Evolutionary conservation across 306 rosid species (phyloP).

Genomic region (Ormosia semicastrata): DNA sequence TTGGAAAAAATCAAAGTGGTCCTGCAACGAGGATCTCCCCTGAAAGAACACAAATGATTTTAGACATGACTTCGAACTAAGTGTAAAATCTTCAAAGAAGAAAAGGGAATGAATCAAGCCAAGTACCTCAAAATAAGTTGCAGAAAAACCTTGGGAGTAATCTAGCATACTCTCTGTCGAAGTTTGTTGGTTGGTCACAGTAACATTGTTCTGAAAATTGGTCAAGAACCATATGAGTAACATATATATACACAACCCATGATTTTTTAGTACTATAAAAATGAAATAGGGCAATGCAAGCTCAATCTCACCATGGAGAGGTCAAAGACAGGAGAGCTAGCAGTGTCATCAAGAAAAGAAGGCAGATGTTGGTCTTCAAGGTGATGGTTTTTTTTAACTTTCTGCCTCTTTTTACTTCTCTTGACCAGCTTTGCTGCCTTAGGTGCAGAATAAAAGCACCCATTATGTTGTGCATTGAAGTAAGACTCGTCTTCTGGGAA

Average conservation of each 20-base stretch:
- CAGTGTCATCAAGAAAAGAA: slow-evolving; percentile 84
- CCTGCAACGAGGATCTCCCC: slow-evolving; percentile 67
- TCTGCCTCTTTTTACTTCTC: slow-evolving; percentile 57
- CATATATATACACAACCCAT: not conserved
- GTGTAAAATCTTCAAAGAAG: not conserved
- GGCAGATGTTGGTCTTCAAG: slow-evolving; percentile 37
- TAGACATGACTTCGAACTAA: not conserved
- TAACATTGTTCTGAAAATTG: slow-evolving; percentile 51
- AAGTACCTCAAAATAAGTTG: slow-evolving; percentile 76
- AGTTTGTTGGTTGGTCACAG: slow-evolving; percentile 49
- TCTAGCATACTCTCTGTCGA: slow-evolving; percentile 59
- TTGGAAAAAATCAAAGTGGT: slow-evolving; percentile 53
- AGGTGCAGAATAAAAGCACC: slow-evolving; percentile 38
- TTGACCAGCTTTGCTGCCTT: slow-evolving; percentile 30
- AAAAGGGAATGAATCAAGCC: not conserved
- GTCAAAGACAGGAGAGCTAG: slow-evolving; percentile 76
- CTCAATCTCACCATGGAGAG: slow-evolving; percentile 55
- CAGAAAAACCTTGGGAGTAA: slow-evolving; percentile 82
- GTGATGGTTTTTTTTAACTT: slow-evolving; percentile 31
- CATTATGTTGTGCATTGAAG: slow-evolving; percentile 43
- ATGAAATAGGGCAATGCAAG: slow-evolving; percentile 6
- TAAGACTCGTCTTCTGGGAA: slow-evolving; percentile 47
- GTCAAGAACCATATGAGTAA: not conserved
- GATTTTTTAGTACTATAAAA: not conserved
- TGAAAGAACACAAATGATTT: slow-evolving; percentile 32